phyloP scores from a whole-genome alignment of 1,139 yeast genomes.

The Suhomyces bokatorum region DNA sequence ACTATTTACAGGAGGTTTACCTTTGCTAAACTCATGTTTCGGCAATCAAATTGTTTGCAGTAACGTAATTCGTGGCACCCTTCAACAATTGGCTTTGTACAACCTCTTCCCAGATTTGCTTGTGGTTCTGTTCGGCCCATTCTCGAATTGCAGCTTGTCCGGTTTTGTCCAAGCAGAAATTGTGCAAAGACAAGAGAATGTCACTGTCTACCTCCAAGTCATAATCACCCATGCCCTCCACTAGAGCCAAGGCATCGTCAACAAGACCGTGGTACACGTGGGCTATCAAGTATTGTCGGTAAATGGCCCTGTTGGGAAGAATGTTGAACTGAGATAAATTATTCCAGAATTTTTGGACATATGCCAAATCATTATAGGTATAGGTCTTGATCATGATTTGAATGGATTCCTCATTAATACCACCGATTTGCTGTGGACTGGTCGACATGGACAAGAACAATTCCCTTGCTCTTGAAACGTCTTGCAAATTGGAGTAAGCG shows the following conservation, averaged over 20 bases:
- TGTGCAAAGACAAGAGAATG: slow-evolving; percentile 58
- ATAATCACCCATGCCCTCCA: slow-evolving; percentile 51
- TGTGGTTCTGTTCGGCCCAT: slow-evolving; percentile 54
- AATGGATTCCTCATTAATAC: slow-evolving; percentile 68
- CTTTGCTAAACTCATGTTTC: too few relatives aligned
- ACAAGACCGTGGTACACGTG: slow-evolving; percentile 70
- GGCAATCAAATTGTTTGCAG: slow-evolving; percentile 22
- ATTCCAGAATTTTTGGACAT: slow-evolving; percentile 66
- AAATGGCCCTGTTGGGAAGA: slow-evolving; percentile 55
- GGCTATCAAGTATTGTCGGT: slow-evolving; percentile 67
- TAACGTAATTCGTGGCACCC: slow-evolving; percentile 36
- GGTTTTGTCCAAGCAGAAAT: slow-evolving; percentile 54
- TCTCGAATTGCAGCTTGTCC: slow-evolving; percentile 48
- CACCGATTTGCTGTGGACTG: slow-evolving; percentile 48
- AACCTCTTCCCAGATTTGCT: slow-evolving; percentile 50
- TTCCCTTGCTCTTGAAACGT: slow-evolving; percentile 59
- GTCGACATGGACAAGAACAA: slow-evolving; percentile 61
- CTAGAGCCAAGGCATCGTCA: slow-evolving; percentile 56
- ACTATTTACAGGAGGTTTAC: slow-evolving; percentile 12
- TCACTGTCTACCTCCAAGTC: slow-evolving; percentile 52
- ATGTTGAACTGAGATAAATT: slow-evolving; percentile 56
- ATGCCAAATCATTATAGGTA: slow-evolving; percentile 58
- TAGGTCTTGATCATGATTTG: slow-evolving; percentile 70
- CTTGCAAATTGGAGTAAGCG: slow-evolving; percentile 66
- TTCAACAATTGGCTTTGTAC: slow-evolving; percentile 39